Evolutionary conservation across 805 yeast genomes (phyloP).

Genomic region (Suhomyces prunicola): DNA sequence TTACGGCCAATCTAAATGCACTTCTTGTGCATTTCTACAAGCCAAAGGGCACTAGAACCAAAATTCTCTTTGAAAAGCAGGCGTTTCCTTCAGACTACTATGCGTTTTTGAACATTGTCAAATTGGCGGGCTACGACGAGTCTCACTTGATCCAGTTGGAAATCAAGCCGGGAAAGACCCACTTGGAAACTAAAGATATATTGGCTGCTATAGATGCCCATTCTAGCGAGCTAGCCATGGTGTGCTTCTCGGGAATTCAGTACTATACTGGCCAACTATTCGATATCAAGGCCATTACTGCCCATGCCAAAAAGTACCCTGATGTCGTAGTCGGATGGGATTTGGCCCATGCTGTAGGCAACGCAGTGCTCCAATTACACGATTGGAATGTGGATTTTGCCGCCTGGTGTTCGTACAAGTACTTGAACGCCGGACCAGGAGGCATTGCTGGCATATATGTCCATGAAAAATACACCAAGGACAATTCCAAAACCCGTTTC

Average conservation of each 20-base stretch:
- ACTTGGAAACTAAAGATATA: constrained; percentile 62
- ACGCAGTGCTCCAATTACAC: constrained; percentile 71
- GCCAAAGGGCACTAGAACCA: constrained; percentile 56
- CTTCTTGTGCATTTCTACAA: constrained; percentile 69
- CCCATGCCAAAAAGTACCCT: constrained; percentile 44
- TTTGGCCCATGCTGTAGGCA: constrained; percentile 92
- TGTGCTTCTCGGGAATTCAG: constrained; percentile 85
- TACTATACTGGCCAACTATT: constrained; percentile 89
- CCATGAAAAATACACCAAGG: constrained; percentile 48
- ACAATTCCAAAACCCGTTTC: constrained; percentile 28
- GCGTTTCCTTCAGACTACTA: constrained; percentile 94
- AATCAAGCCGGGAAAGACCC: constrained; percentile 58
- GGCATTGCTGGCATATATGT: constrained; percentile 85
- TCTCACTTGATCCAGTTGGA: constrained; percentile 60
- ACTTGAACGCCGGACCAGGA: constrained; percentile 91
- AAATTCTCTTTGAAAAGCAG: constrained; percentile 78
- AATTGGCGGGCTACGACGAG: constrained; percentile 49
- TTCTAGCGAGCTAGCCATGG: constrained; percentile 62
- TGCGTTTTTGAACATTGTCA: constrained; percentile 72
- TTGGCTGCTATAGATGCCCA: constrained; percentile 51
- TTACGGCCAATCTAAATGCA: constrained; percentile 79
- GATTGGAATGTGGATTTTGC: constrained; percentile 94
- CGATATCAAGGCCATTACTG: constrained; percentile 70
- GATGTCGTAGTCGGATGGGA: constrained; percentile 84
- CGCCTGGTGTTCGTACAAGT: constrained; percentile 91